These are phyloP conservation scores for Luvunga scandens DNA, from an alignment of 345 rosid genomes.

Conservation along the genomic window DNA sequence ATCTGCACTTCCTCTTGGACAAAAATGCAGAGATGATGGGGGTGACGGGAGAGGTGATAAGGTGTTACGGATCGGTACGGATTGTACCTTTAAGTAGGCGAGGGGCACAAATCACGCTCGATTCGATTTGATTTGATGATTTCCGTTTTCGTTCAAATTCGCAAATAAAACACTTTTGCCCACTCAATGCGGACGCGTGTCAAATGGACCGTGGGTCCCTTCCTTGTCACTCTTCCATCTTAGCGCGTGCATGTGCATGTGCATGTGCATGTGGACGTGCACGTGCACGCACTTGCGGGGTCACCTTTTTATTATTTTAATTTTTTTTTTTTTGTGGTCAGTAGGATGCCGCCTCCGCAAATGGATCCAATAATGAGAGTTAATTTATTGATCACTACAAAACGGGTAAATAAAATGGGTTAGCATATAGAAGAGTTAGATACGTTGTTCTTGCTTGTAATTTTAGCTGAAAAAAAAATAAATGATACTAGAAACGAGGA, in stretches of 20 bases:
- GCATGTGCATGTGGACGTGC: slow-evolving; percentile 5
- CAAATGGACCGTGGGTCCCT: slow-evolving; percentile 19
- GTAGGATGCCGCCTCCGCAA: not conserved
- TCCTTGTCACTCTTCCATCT: not conserved
- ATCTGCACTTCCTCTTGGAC: not conserved
- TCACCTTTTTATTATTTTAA: no score
- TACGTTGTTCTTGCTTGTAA: not conserved
- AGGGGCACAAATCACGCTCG: not conserved
- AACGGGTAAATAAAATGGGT: not conserved
- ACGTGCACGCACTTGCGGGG: slow-evolving; percentile 8
- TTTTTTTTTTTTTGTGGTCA: not conserved
- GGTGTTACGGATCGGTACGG: slow-evolving; percentile 36
- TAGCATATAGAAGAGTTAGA: not conserved
- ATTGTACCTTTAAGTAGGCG: slow-evolving; percentile 14
- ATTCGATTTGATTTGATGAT: no score
- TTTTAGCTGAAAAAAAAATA: not conserved
- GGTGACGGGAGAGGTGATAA: not conserved
- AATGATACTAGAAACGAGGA: not conserved
- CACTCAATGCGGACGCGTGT: not conserved
- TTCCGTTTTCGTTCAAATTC: not conserved
- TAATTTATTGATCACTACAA: not conserved
- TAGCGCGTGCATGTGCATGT: not conserved
- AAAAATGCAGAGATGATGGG: no score
- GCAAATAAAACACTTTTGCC: not conserved
- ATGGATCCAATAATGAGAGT: not conserved